A percentile compares a stretch with the other conserved stretches of the same genome.
These are phyloP conservation scores for Arthrobotrys entomopaga DNA, from an alignment of 2,329 filamentous ascomycete genomes.

Conservation along the genomic window DNA sequence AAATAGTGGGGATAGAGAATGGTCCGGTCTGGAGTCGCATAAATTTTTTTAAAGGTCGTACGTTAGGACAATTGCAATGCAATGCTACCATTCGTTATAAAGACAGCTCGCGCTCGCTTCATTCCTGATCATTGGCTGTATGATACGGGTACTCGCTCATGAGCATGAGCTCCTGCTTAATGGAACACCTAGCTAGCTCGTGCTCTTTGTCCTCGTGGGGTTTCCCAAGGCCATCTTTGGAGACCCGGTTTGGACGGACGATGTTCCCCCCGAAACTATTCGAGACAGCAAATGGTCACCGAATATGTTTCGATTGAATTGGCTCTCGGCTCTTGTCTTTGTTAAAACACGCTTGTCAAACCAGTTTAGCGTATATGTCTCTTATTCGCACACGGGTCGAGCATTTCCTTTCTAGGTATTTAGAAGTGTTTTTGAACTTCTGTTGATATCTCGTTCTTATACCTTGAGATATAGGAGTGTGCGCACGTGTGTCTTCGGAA, in stretches of 20 bases:
- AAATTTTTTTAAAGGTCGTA: not conserved
- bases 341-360: no score
- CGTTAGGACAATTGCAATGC: not conserved
- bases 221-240: not conserved
- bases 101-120: not conserved
- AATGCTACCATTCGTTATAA: no score
- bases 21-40: not conserved
- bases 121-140: not conserved
- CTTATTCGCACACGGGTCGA: no score
- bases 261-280: not conserved
- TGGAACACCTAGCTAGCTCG: not conserved
- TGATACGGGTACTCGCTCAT: not conserved
- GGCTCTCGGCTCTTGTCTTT: not conserved
- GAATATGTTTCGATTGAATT: not conserved
- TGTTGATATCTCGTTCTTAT: no score
- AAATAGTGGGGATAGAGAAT: no score
- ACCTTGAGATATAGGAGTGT: no score
- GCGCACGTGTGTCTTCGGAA: no score
- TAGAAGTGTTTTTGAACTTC: no score
- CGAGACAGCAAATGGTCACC: not conserved
- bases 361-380: no score
- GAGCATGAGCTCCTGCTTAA: conserved; percentile 7
- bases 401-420: no score
- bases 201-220: conserved; percentile 18
- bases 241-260: not conserved